Percentiles rank a stretch among this genome's conserved stretches.
Evolutionary conservation across 2,329 filamentous ascomycete genomes (phyloP).

Genomic region (Pseudocercospora pini-densiflorae): DNA sequence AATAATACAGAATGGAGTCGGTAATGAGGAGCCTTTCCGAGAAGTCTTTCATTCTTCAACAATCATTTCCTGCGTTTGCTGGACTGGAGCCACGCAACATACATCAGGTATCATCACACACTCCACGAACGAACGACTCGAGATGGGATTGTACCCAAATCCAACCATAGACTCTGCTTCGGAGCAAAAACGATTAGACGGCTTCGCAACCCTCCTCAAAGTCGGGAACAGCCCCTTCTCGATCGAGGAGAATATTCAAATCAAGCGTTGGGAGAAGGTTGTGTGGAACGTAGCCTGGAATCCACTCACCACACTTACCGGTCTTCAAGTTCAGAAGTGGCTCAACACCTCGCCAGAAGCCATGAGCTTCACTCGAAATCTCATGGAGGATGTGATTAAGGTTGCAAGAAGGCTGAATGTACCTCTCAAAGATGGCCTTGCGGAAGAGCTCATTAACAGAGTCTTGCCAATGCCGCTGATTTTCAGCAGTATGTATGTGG

Average conservation of each 20-base stretch:
- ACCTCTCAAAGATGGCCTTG: constrained; percentile 42
- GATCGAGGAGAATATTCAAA: constrained; percentile 59
- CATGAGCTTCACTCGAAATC: constrained; percentile 42
- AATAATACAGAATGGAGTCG: constrained; percentile 67
- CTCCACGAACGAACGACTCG: constrained; percentile 58
- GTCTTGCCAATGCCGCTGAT: constrained; percentile 47
- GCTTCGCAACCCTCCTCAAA: constrained; percentile 50
- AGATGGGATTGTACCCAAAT: constrained; percentile 59
- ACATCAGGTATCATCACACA: constrained; percentile 57
- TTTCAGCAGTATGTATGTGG: constrained; percentile 53
- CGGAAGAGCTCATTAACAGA: constrained; percentile 45
- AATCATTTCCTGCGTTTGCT: constrained; percentile 61
- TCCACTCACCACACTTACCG: constrained; percentile 54
- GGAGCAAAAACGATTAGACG: constrained; percentile 47
- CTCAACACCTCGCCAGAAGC: constrained; percentile 47
- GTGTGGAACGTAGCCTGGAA: constrained; percentile 67
- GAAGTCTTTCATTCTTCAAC: constrained; percentile 55
- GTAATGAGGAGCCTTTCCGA: constrained; percentile 62
- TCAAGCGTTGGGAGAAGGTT: constrained; percentile 64
- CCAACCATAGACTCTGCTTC: constrained; percentile 27
- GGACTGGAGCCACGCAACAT: constrained; percentile 59
- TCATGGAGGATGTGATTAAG: constrained; percentile 52
- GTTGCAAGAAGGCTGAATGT: constrained; percentile 48
- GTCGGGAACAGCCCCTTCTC: constrained; percentile 52
- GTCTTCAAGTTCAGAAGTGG: constrained; percentile 49